Evolutionary conservation across 2,329 filamentous ascomycete species (phyloP).

Genomic region (Ceratocystis diversiconidia): DNA sequence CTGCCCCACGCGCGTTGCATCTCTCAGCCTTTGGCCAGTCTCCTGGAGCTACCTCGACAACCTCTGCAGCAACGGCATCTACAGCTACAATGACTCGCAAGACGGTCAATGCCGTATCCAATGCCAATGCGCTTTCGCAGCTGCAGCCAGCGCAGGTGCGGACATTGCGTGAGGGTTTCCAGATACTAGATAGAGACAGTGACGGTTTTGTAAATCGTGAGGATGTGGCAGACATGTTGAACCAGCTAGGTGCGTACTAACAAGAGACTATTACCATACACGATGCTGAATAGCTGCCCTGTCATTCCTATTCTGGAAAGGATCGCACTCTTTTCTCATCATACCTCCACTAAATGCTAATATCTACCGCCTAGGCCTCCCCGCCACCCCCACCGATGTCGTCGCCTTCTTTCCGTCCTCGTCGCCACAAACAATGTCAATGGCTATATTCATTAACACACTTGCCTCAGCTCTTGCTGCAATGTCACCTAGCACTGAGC

Average conservation of each 20-base stretch:
- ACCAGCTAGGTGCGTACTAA: constrained; percentile 52
- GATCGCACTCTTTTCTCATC: not conserved
- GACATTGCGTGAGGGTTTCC: constrained; percentile 81
- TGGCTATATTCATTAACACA: constrained; percentile 74
- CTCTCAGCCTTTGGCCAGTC: constrained; percentile 11
- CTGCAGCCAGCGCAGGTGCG: constrained; percentile 71
- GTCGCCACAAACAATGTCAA: constrained; percentile 56
- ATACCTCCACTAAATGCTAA: constrained; percentile 16
- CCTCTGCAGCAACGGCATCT: constrained; percentile 5
- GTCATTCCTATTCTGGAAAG: too few relatives aligned
- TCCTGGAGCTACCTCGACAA: constrained; percentile 10
- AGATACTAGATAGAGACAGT: constrained; percentile 80
- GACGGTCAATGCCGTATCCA: constrained; percentile 20
- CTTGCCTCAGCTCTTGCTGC: constrained; percentile 60
- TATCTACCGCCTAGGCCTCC: constrained; percentile 43
- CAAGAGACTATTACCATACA: not conserved
- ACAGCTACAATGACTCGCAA: constrained; percentile 16
- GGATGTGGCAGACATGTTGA: constrained; percentile 76
- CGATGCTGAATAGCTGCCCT: too few relatives aligned
- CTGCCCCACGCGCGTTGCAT: not conserved
- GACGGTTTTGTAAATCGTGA: constrained; percentile 70
- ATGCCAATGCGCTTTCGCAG: constrained; percentile 49
- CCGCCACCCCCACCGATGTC: constrained; percentile 56
- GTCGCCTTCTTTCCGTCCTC: constrained; percentile 68
- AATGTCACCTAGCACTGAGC: constrained; percentile 63